A percentile compares a stretch with the other conserved stretches of the same genome.
Conservation (phyloP, 1,284 basidiomycete genomes). For the Apiotrichum domesticum region DNA sequence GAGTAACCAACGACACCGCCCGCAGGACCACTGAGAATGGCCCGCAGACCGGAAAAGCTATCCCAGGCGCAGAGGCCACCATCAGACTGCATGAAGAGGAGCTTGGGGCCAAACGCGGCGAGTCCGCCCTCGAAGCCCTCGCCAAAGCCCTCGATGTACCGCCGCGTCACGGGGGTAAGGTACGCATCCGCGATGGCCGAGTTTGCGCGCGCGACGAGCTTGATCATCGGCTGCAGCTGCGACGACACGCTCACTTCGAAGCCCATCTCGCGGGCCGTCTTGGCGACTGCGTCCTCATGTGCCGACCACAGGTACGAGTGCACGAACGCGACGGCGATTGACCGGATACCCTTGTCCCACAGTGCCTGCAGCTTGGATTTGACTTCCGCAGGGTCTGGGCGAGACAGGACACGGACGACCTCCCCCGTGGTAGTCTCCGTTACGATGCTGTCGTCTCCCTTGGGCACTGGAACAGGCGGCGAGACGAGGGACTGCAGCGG, state of each 20-base stretch:
- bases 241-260: constrained; percentile 35
- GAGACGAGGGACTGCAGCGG: constrained; percentile 50
- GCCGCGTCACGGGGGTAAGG: constrained; percentile 49
- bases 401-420: constrained; percentile 74
- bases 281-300: constrained; percentile 33
- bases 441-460: constrained; percentile 18
- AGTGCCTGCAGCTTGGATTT: constrained; percentile 26
- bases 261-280: constrained; percentile 31
- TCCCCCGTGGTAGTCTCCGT: constrained; percentile 57
- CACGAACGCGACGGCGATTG: constrained; percentile 32
- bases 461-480: constrained; percentile 16
- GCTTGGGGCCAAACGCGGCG: constrained; percentile 34
- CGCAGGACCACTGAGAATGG: constrained; percentile 49
- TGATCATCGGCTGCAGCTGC: constrained; percentile 41
- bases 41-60: constrained; percentile 32
- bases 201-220: constrained; percentile 50
- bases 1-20: constrained; percentile 53
- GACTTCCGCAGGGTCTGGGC: constrained; percentile 45
- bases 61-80: constrained; percentile 44
- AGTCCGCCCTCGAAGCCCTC: constrained; percentile 44
- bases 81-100: constrained; percentile 49
- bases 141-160: constrained; percentile 48
- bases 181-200: constrained; percentile 53
- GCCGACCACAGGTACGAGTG: constrained; percentile 35
- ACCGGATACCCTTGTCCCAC: constrained; percentile 28